Evolutionary conservation across 2,329 filamentous ascomycete species (phyloP).

Genomic region (Penicillium verrucosum): DNA sequence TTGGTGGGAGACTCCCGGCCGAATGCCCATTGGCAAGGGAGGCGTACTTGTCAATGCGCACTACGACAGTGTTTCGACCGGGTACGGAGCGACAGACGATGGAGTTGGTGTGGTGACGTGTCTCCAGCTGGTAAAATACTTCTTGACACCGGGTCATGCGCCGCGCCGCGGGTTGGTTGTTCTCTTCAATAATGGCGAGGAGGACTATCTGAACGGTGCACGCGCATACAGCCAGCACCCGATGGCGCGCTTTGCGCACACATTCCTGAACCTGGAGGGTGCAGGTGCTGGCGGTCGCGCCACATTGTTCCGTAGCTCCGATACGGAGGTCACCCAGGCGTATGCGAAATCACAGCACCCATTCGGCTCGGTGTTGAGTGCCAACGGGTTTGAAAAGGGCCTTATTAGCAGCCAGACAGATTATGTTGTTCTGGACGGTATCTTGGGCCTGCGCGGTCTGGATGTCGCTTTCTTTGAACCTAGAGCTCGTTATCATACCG

Average conservation of each 20-base stretch:
- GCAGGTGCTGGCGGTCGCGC: conserved; percentile 88
- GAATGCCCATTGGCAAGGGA: conserved; percentile 57
- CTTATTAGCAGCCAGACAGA: conserved; percentile 84
- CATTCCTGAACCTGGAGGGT: conserved; percentile 92
- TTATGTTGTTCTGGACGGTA: conserved; percentile 75
- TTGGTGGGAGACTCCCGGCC: conserved; percentile 64
- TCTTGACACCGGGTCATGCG: conserved; percentile 66
- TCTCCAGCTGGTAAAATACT: conserved; percentile 82
- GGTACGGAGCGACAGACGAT: conserved; percentile 90
- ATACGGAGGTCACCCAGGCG: conserved; percentile 76
- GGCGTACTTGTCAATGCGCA: conserved; percentile 93
- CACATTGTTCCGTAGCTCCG: conserved; percentile 81
- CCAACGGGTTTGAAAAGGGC: conserved; percentile 77
- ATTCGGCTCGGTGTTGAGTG: conserved; percentile 77
- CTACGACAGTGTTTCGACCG: conserved; percentile 89
- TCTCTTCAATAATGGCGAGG: conserved; percentile 92
- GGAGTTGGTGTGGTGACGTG: conserved; percentile 85
- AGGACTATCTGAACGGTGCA: conserved; percentile 86
- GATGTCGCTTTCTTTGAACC: conserved; percentile 91
- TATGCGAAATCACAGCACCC: conserved; percentile 71
- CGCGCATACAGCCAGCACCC: conserved; percentile 80
- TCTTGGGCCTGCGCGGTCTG: conserved; percentile 77
- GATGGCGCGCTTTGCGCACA: conserved; percentile 73
- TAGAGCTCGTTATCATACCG: conserved; percentile 82
- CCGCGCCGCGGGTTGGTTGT: conserved; percentile 78